Conservation (phyloP, 495 filamentous ascomycete genomes). For the Evernia prunastri region DNA sequence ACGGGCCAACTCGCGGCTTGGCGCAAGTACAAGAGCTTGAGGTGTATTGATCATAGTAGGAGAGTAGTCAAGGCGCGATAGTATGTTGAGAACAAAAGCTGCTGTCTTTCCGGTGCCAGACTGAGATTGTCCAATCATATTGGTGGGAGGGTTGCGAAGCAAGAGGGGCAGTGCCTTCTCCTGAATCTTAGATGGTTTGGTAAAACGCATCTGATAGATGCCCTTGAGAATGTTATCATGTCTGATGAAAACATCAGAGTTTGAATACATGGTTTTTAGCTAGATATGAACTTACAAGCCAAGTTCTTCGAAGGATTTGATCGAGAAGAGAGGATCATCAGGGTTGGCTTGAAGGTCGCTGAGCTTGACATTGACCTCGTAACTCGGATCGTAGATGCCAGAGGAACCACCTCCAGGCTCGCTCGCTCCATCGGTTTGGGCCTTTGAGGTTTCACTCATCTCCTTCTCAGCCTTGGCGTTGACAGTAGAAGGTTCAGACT, state of each 20-base stretch:
- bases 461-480: conserved; percentile 25
- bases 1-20: conserved; percentile 88
- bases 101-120: conserved; percentile 98
- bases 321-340: conserved; percentile 80
- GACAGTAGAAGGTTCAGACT: conserved; percentile 15
- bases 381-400: conserved; percentile 64
- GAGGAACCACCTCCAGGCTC: conserved; percentile 38
- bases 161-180: conserved; percentile 86
- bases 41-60: conserved; percentile 49
- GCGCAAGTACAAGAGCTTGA: conserved; percentile 84
- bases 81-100: conserved; percentile 86
- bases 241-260: conserved; percentile 27
- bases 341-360: conserved; percentile 81
- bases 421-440: conserved; percentile 50
- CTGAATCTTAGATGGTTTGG: conserved; percentile 95
- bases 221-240: conserved; percentile 51
- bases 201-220: conserved; percentile 76
- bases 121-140: conserved; percentile 96
- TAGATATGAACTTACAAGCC: conserved; percentile 56
- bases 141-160: conserved; percentile 70
- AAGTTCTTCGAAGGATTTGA: conserved; percentile 77
- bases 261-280: background rate
- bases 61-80: conserved; percentile 72
- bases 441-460: conserved; percentile 26
- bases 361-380: conserved; percentile 84